Base-by-base conservation (phyloP, 2,329 filamentous ascomycete species). In the Microsporum ferrugineum region DNA sequence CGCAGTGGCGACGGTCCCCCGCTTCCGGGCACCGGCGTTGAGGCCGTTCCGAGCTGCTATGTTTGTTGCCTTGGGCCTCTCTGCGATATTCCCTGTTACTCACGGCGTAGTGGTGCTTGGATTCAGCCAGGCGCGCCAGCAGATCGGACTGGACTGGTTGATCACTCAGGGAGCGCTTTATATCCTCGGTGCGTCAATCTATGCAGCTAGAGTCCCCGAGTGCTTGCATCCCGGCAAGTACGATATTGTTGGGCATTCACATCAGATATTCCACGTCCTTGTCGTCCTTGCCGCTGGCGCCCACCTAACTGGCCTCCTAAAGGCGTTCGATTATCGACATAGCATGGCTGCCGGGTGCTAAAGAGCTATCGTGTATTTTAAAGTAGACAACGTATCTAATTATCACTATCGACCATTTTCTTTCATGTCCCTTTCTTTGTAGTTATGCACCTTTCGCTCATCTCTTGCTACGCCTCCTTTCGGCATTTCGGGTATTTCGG, bases 231-330 rank as follows among this genome's bases (percentile, higher is more conserved):
- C 92, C 0, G 89, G 90, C 0, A 78, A 73, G 5, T 96, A 92
- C 70, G 94, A 99, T 74, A 88, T 96, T 58, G 88, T 88, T 83
- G 92, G 94, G 41, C 91, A 86, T 71, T 96, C 90, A 23, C 94
- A 99, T 74, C 94, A 99, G 76, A 88, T 99, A 65, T 99, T 99
- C 73, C 94, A 99, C 76, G 78, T 95, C 43, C 81, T 94, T 65
- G 91, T 99, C 33, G 79, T 97, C 14, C 73, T 91, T 63, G 94
- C 94, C 0, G 92, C 90, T 0, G 81, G 83, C 1, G 83, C 87
- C 29, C 94, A 99, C 77, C 78, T 97, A 63, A 85, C 85, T 59
- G 91, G 89, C 57, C 81, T 97, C 75, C 71, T 88, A 34, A 87
- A 84, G 73, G 91, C 91, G 2, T 96, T 96, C 75, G 89, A 96